Evolutionary conservation across 805 yeast species (phyloP), one percentile per base, ranked within the genome.

Genomic region (Kodamaea kaohsiungensis): DNA sequence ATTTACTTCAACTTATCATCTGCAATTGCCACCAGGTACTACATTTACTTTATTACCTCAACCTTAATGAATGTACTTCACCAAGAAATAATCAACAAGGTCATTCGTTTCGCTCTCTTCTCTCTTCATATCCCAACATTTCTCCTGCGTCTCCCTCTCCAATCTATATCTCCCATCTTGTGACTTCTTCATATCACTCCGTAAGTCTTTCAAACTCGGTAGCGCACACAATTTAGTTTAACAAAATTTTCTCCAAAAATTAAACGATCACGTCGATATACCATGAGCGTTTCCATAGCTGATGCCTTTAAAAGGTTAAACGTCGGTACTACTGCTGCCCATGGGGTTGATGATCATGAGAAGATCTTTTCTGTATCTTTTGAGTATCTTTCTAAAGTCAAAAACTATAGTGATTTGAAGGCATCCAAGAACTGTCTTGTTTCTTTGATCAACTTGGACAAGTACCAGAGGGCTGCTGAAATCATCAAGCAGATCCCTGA

Each of bases 401-500:
- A 73, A 52, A 59, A 68, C 40, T 75, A 67, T 59, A 55, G 67
- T 55, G 79, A 76, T 52, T 51, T 63, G 19, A 67, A 66, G 51
- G 66, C 79, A 0, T 72, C 75, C 62, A 67, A 67, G 48, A 69
- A 71, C 56, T 81, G 85, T 63, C 65, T 86, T 37, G 81, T 83
- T 10, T 82, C 90, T 3, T 72, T 84, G 63, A 83, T 85, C 65
- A 83, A 83, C 60, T 67, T 81, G 54, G 91, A 87, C 64, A 73
- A 75, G 56, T 86, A 82, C 67, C 66, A 64, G 42, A 69, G 72
- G 48, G 90, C 88, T 0, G 59, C 68, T 16, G 70, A 76, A 52
- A 59, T 80, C 38, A 64, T 86, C 46, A 62, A 71, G 16, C 66
- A 73, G 40, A 71, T 75, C 15, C 67, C 77, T 1, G 72, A 71